Percentiles rank a stretch among this genome's conserved stretches.
Evolutionary conservation across 2,329 filamentous ascomycete genomes (phyloP).

Genomic region (Aspergillus transmontanensis): DNA sequence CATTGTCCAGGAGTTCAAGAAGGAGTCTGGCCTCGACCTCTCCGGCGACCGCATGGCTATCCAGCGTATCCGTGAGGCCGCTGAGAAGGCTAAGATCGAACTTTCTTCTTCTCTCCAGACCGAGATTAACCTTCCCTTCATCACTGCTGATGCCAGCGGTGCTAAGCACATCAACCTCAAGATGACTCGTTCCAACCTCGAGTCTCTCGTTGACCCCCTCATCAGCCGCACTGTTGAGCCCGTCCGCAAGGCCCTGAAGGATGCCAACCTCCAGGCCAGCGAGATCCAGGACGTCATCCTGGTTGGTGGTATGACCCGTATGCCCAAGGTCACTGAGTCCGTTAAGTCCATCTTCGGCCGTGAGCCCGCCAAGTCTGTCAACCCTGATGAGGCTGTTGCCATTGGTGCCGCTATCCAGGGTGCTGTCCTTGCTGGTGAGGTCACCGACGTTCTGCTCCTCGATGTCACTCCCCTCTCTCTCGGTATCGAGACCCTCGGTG

Average conservation of each 20-base stretch:
- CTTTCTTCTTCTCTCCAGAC: slow-evolving; percentile 92
- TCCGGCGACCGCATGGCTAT: slow-evolving; percentile 95
- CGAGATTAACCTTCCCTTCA: slow-evolving; percentile 98
- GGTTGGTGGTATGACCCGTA: slow-evolving; percentile 98
- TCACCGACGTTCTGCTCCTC: slow-evolving; percentile 91
- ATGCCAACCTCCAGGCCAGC: slow-evolving; percentile 85
- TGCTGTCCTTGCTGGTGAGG: slow-evolving; percentile 93
- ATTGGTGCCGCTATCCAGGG: slow-evolving; percentile 97
- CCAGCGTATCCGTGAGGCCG: slow-evolving; percentile 97
- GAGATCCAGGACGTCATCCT: slow-evolving; percentile 98
- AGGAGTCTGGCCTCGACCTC: slow-evolving; percentile 87
- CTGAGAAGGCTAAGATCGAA: slow-evolving; percentile 99
- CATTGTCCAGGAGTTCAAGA: slow-evolving; percentile 95
- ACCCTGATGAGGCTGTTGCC: slow-evolving; percentile 96
- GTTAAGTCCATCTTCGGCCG: slow-evolving; percentile 97
- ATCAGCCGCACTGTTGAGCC: slow-evolving; percentile 86
- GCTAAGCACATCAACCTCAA: slow-evolving; percentile 99
- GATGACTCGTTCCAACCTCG: slow-evolving; percentile 88
- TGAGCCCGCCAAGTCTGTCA: slow-evolving; percentile 96
- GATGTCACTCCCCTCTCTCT: slow-evolving; percentile 95
- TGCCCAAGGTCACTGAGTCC: slow-evolving; percentile 96
- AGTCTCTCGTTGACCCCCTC: slow-evolving; percentile 87
- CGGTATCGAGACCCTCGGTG: slow-evolving; percentile 96
- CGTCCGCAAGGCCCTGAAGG: slow-evolving; percentile 95
- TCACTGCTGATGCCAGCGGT: slow-evolving; percentile 91